phyloP scores from a whole-genome alignment of 495 filamentous ascomycete species.

The Penicillium subrubescens region DNA sequence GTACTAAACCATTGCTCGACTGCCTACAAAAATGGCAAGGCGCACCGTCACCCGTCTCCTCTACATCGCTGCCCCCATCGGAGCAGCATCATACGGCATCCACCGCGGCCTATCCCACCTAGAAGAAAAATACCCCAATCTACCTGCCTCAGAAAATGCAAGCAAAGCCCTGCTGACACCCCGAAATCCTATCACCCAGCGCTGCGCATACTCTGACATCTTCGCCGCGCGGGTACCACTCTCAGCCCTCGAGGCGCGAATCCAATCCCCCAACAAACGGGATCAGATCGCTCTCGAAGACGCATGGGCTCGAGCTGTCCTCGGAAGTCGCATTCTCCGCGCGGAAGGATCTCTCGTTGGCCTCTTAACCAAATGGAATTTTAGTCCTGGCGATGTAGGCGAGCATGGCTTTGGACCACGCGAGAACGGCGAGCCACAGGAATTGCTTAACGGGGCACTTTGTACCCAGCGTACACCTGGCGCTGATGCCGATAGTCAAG shows the following conservation, averaged over 20 bases:
- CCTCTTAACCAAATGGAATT: constrained; percentile 13
- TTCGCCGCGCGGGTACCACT: constrained; percentile 34
- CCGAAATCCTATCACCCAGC: constrained; percentile 18
- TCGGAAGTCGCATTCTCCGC: constrained; percentile 23
- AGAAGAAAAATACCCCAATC: constrained; percentile 35
- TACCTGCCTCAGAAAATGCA: constrained; percentile 12
- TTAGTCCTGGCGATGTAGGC: constrained; percentile 27
- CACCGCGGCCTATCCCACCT: constrained; percentile 31
- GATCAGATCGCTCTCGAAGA: constrained; percentile 19
- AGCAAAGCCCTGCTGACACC: constrained; percentile 27
- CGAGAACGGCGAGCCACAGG: constrained; percentile 9
- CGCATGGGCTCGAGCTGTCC: constrained; percentile 32
- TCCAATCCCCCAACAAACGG: neutral
- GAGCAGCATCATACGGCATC: constrained; percentile 24
- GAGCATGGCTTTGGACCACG: constrained; percentile 10
- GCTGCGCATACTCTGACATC: constrained; percentile 35
- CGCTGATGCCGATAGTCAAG: constrained; percentile 15
- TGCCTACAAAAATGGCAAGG: constrained; percentile 12
- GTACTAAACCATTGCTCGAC: neutral
- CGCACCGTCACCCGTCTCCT: constrained; percentile 16
- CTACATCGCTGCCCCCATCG: constrained; percentile 19
- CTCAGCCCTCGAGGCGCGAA: constrained; percentile 10
- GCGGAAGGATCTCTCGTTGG: constrained; percentile 27
- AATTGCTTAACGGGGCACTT: constrained; percentile 25
- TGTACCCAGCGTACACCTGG: constrained; percentile 21